Evolutionary conservation across 306 rosid genomes (phyloP), one percentile per base, ranked within the genome.

Genomic region (Trifolium repens): DNA sequence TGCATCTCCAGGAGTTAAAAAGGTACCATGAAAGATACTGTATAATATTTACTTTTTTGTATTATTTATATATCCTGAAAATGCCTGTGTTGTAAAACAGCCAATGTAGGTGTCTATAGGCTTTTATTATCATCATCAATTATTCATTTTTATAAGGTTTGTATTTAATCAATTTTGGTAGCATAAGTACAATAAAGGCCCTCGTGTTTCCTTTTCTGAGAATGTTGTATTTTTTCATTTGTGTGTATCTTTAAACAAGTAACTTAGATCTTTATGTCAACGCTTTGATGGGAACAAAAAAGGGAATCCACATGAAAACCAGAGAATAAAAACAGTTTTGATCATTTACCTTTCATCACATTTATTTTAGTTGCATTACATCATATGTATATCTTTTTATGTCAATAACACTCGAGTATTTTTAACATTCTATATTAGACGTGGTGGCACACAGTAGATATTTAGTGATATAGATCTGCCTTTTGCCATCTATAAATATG

Each of bases 111-210:
- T 72, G 74, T 14, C 71, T 54, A 27, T 62, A 70, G 84, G 55
- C 19, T 53, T 75, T 71, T 71, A 16, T 64, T 69, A n/a, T 79
- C 35, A n/a, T 79, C 35, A 52, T 52, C 47, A 43, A 50, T 74
- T 74, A 74, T 84, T 57, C 40, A 8, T 61, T 55, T 55, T 73
- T n/a, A 50, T 55, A 34, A 6, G 3, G 26, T 63, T 14, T 72
- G 79, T 79, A 74, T 74, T 73, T 71, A 46, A 70, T 43, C 81
- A 78, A 72, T 85, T 85, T 81, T 85, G 81, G 54, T 70, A 59
- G 79, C 58, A 39, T 7, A 70, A 83, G 67, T 72, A 67, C 79
- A 53, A 65, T 37, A 42, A 50, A 57, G 50, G 59, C 52, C 55
- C 68, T 27, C 49, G 54, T 68, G 55, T 61, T 73, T 17, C 75